Conservation (phyloP, 345 rosid genomes). For the Boechera stricta region DNA sequence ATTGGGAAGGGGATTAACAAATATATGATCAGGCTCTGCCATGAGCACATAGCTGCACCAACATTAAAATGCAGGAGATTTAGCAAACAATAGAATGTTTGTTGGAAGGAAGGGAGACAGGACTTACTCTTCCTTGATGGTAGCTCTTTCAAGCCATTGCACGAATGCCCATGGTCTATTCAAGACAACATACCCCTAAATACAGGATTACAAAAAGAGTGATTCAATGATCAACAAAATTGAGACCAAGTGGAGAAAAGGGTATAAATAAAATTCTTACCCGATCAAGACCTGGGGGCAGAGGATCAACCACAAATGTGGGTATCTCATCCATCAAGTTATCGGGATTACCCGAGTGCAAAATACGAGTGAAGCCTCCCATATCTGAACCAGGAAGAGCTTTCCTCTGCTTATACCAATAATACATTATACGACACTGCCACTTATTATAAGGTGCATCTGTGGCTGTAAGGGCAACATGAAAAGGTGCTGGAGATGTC, state of each 20-base stretch:
- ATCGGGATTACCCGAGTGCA: constrained; percentile 90
- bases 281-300: constrained; percentile 86
- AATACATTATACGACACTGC: constrained; percentile 98
- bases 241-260: not conserved
- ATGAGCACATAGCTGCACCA: constrained; percentile 77
- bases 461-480: constrained; percentile 91
- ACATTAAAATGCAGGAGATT: not conserved
- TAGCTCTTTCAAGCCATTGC: constrained; percentile 93
- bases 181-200: constrained; percentile 95
- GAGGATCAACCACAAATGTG: constrained; percentile 88
- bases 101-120: not conserved
- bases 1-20: constrained; percentile 83
- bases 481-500: constrained; percentile 55
- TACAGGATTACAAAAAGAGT: constrained; percentile 12
- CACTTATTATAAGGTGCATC: constrained; percentile 88
- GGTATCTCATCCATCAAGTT: constrained; percentile 95
- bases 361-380: constrained; percentile 92
- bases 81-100: constrained; percentile 20
- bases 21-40: constrained; percentile 97
- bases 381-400: constrained; percentile 83
- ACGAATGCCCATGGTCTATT: constrained; percentile 99
- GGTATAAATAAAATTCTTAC: constrained; percentile 40
- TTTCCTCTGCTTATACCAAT: constrained; percentile 88
- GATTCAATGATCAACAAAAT: constrained; percentile 6
- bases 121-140: constrained; percentile 90